Conservation (phyloP, 2,329 filamentous ascomycete genomes). For the Sclerotinia subarctica region DNA sequence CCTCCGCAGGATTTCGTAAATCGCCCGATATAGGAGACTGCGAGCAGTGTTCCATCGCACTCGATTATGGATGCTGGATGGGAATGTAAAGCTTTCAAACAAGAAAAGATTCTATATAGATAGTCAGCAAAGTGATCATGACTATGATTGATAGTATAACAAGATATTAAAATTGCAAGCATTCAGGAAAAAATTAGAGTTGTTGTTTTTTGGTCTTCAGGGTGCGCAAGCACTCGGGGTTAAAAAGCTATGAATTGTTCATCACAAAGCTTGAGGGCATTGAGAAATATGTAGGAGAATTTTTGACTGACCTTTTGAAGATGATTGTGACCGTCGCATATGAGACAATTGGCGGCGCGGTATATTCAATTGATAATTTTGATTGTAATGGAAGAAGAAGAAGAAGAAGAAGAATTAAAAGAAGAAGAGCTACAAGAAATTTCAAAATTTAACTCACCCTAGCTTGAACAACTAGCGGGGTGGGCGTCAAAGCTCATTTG, state of each 20-base stretch:
- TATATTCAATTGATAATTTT: not conserved
- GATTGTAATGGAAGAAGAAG: not conserved
- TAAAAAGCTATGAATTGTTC: slow-evolving; percentile 42
- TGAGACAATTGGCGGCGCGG: no score
- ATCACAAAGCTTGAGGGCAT: slow-evolving; percentile 36
- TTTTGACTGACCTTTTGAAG: slow-evolving; percentile 31
- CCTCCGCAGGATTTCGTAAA: not conserved
- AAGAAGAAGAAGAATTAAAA: accelerated
- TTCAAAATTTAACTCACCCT: not conserved
- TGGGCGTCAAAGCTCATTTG: not conserved
- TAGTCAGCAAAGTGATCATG: slow-evolving; percentile 49
- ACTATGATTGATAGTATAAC: slow-evolving; percentile 45
- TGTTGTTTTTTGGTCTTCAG: slow-evolving; percentile 42
- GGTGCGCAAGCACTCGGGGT: slow-evolving; percentile 39
- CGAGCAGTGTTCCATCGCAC: not conserved
- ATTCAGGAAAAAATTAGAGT: slow-evolving; percentile 45
- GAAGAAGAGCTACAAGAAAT: not conserved
- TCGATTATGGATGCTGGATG: not conserved
- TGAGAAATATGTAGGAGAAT: slow-evolving; percentile 18
- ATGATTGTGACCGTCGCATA: not conserved
- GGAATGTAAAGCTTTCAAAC: not conserved
- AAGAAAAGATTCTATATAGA: slow-evolving; percentile 43
- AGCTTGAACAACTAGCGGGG: not conserved
- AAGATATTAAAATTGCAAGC: slow-evolving; percentile 28
- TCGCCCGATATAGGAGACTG: not conserved